Percentiles rank a stretch among this genome's conserved stretches.
These are phyloP conservation scores for Phytophthora cactorum DNA, from an alignment of 352 stramenopile genomes.

Conservation along the genomic window DNA sequence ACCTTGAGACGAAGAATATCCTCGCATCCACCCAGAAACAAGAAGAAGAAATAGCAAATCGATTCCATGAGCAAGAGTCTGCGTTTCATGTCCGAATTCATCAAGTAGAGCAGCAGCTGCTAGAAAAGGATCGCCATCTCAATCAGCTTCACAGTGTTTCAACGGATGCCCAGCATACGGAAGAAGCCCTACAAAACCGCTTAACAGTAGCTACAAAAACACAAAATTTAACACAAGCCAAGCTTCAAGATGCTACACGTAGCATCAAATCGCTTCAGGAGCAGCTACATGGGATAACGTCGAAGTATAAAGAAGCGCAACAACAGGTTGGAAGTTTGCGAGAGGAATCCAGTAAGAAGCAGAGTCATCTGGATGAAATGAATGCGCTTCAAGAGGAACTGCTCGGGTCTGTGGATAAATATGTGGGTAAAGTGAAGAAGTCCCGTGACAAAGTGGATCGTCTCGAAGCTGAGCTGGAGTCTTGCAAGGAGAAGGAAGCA, in stretches of 20 bases:
- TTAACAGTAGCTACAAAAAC: slow-evolving; percentile 31
- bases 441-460: slow-evolving; percentile 32
- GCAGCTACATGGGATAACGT: slow-evolving; percentile 13
- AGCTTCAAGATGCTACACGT: slow-evolving; percentile 35
- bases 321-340: slow-evolving; percentile 19
- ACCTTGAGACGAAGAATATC: slow-evolving; percentile 28
- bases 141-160: slow-evolving; percentile 19
- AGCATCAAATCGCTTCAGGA: slow-evolving; percentile 26
- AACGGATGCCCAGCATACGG: slow-evolving; percentile 13
- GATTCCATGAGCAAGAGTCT: slow-evolving; percentile 38
- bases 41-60: slow-evolving; percentile 28
- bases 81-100: slow-evolving; percentile 36
- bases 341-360: slow-evolving; percentile 27
- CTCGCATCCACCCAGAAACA: slow-evolving; percentile 19
- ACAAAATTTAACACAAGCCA: slow-evolving; percentile 29
- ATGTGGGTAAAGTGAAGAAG: slow-evolving; percentile 40
- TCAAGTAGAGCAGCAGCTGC: slow-evolving; percentile 34
- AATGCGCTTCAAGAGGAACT: slow-evolving; percentile 76
- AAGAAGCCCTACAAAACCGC: slow-evolving; percentile 31
- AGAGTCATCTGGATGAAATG: slow-evolving; percentile 60
- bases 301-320: slow-evolving; percentile 30
- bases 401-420: slow-evolving; percentile 60
- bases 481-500: slow-evolving; percentile 10
- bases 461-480: slow-evolving; percentile 35
- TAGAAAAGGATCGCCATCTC: slow-evolving; percentile 30